Conservation (phyloP, 2,329 filamentous ascomycete genomes). For the Neocatenulostroma microsporum region DNA sequence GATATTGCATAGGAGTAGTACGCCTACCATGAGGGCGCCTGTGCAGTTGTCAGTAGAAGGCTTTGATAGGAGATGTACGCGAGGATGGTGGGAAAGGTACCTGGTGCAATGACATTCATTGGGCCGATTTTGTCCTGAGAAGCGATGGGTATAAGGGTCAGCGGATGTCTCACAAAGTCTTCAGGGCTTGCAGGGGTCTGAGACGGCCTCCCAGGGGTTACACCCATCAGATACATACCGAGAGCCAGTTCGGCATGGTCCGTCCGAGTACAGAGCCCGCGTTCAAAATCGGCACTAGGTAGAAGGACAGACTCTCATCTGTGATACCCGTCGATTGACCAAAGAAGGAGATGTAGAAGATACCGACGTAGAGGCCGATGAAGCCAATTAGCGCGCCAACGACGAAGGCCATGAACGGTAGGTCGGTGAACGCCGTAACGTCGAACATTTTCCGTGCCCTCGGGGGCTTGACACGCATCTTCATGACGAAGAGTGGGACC, state of each 20-base stretch:
- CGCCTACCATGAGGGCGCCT: conserved; percentile 26
- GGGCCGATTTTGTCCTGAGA: conserved; percentile 35
- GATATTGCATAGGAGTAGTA: conserved; percentile 32
- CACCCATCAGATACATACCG: no score
- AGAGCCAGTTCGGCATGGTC: conserved; percentile 31
- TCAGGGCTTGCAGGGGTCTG: no score
- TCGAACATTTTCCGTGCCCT: conserved; percentile 34
- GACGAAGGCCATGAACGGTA: conserved; percentile 31
- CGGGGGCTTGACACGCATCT: conserved; percentile 30
- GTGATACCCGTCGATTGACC: conserved; percentile 26
- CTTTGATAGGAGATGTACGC: no score
- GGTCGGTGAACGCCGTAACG: conserved; percentile 33
- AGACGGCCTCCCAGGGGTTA: no score
- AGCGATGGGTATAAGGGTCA: no score
- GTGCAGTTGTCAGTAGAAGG: conserved; percentile 3
- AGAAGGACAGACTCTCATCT: conserved; percentile 31
- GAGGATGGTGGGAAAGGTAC: conserved; percentile 8
- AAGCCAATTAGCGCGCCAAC: conserved; percentile 32
- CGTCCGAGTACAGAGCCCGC: conserved; percentile 36
- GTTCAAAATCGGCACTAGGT: conserved; percentile 38
- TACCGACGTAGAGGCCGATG: conserved; percentile 32
- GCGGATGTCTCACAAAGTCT: no score
- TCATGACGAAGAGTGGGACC: conserved; percentile 25
- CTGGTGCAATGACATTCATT: conserved; percentile 30
- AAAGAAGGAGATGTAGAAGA: conserved; percentile 38